These are phyloP conservation scores for Penicillium brevicompactum DNA, from an alignment of 2,329 filamentous ascomycete species.

Conservation along the genomic window DNA sequence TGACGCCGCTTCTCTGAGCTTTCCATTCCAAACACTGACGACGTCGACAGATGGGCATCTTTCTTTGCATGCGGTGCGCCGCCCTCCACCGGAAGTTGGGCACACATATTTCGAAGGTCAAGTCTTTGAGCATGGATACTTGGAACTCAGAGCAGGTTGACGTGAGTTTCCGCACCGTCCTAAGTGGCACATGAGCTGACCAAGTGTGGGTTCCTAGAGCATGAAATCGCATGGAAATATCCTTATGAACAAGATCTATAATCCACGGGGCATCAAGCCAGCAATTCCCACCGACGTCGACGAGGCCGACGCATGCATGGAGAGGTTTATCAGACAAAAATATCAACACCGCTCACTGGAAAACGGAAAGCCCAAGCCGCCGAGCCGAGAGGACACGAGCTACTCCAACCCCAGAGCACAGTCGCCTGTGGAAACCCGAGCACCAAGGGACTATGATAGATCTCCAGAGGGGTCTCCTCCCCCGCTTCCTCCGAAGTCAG, in stretches of 20 bases:
- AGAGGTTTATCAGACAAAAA: conserved; percentile 91
- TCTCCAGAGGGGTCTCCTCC: conserved; percentile 58
- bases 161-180: conserved; percentile 57
- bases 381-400: conserved; percentile 58
- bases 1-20: conserved; percentile 38
- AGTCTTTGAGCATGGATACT: conserved; percentile 97
- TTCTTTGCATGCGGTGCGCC: conserved; percentile 97
- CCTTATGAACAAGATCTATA: conserved; percentile 84
- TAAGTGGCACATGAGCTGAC: conserved; percentile 72
- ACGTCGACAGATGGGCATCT: conserved; percentile 74
- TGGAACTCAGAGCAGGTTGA: conserved; percentile 97
- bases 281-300: conserved; percentile 87
- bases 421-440: conserved; percentile 10
- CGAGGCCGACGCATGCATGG: conserved; percentile 91
- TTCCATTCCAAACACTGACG: conserved; percentile 17
- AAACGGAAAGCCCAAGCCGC: conserved; percentile 47
- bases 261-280: conserved; percentile 79
- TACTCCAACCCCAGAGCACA: conserved; percentile 44
- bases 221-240: conserved; percentile 93
- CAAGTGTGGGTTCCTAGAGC: conserved; percentile 61
- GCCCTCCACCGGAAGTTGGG: conserved; percentile 93
- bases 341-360: conserved; percentile 70
- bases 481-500: conserved; percentile 62
- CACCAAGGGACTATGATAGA: conserved; percentile 1
- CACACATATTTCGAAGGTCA: conserved; percentile 98